Evolutionary conservation across 73 alveolate genomes (phyloP), one percentile per base, ranked within the genome.

Genomic region (Symbiodinium natans): DNA sequence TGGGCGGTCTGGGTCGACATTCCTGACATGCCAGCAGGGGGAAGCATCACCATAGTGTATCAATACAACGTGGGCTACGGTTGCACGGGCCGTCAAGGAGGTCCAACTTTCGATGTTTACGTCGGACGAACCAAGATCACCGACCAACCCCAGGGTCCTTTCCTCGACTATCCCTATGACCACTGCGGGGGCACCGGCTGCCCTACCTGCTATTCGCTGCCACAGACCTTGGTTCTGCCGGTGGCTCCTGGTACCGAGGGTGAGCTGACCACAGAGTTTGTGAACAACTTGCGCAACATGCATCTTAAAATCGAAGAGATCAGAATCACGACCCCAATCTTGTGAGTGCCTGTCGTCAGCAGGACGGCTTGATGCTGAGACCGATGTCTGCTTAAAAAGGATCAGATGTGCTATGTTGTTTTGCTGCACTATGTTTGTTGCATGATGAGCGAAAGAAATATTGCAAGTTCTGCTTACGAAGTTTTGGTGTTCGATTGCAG

Each of bases 41-140:
- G 80, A 5, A 63, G 42, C 40, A 74, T 74, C n/a, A 74, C 84
- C 17, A 15, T 74, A 43, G 41, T 33, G 43, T 74, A 74, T 11
- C 84, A 74, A 43, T 74, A 74, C 41, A 74, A 31, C 29, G 42
- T 23, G 43, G 84, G 84, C 42, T 74, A 74, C 31, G 84, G 84
- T 34, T 74, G 84, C 84, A 74, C 40, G 25, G 84, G 84, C 84
- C 29, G 43, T 7, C 77, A n/a, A 74, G 84, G 84, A n/a, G 84
- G 84, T 29, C 23, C 84, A n/a, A 74, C 84, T 13, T 74, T 74
- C 41, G 84, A 74, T 34, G 84, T 74, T 29, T 74, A 15, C 84
- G 84, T 74, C n/a, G 84, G 84, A 6, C 84, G 42, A 19, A 74
- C 84, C 43, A 74, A 74, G 84, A n/a, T 74, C n/a, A 74, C 84